Base-by-base conservation (phyloP, 2,329 filamentous ascomycete genomes). In the Fusarium buharicum region DNA sequence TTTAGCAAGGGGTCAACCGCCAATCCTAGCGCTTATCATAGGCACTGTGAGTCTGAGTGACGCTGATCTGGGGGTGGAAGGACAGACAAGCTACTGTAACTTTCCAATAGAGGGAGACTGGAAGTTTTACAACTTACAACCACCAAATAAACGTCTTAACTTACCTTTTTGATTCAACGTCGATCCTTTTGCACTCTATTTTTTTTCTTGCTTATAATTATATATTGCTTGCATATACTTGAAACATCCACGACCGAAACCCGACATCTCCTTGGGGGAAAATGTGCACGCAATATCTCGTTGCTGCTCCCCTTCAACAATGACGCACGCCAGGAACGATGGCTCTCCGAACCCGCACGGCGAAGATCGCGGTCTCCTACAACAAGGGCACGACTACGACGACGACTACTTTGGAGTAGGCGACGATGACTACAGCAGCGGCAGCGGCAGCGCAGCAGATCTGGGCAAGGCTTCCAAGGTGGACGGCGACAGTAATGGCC, bases 331-430 rank as follows among this genome's bases (percentile, higher is more conserved):
- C 71, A 70, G 66, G 64, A 69, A 64, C 60, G 57, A 71, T 68
- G 69, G 68, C 70, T 57, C 70, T 56, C 66, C 69, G 47, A 72
- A 67, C 46, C 62, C 67, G 43, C 66, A 71, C 59, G 72, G 73
- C 47, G 75, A 77, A 59, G 73, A 69, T 64, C 68, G 66, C 39
- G 72, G 73, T 48, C 73, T 77, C 53, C 55, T 76, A 45, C 65
- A 56, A 47, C 47, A 43, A 10, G 64, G 55, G 27, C 43, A 62
- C 41, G 58, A 67, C 22, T 66, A 71, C 54, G 68, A 65, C 49
- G 67, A 69, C 12, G 62, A 68, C 14, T 73, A 70, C 51, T 67
- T 74, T 47, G 69, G 68, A 10, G 53, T 65, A 22, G 64, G 64
- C 38, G 66, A 62, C 44, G 57, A 70, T 13, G 54, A 67, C 17